Conservation (phyloP, 208 protist genomes). For the Angomonas ambiguus region DNA sequence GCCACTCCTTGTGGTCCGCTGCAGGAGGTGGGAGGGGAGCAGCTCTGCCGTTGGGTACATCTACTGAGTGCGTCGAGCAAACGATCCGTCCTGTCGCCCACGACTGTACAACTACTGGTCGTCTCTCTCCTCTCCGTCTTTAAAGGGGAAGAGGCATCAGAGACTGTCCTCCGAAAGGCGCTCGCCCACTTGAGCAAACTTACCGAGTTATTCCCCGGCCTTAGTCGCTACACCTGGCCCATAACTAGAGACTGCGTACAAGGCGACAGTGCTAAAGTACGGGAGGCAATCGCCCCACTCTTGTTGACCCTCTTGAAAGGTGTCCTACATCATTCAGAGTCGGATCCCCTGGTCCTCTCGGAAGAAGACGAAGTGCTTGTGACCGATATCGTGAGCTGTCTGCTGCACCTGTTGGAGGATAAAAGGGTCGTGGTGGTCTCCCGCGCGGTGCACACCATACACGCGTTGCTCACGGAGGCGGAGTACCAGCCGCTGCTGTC, state of each 20-base stretch:
- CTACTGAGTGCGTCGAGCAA: constrained; percentile 28
- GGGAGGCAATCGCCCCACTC: constrained; percentile 72
- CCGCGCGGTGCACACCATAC: constrained; percentile 56
- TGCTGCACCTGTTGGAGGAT: constrained; percentile 74
- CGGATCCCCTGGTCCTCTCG: constrained; percentile 2
- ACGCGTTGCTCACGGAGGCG: constrained; percentile 56
- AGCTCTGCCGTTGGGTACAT: constrained; percentile 33
- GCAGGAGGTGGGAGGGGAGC: constrained; percentile 13
- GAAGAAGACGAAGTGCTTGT: constrained; percentile 19
- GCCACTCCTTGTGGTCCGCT: constrained; percentile 18
- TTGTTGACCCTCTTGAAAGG: constrained; percentile 50
- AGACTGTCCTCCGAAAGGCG: constrained; percentile 42
- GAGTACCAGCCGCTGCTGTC: constrained; percentile 28
- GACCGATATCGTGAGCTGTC: constrained; percentile 53
- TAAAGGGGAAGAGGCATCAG: constrained; percentile 32
- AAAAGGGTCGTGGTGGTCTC: constrained; percentile 64
- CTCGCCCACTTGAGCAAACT: constrained; percentile 55
- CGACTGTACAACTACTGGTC: constrained; percentile 45
- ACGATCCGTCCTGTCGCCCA: constrained; percentile 42
- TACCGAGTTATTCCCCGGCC: constrained; percentile 38
- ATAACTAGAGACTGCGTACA: constrained; percentile 55
- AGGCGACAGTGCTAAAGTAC: constrained; percentile 66
- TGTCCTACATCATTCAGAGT: not conserved
- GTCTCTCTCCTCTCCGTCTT: constrained; percentile 69
- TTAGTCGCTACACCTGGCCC: constrained; percentile 65